Conservation (phyloP, 805 yeast species). For the Komagataella mondaviorum region DNA sequence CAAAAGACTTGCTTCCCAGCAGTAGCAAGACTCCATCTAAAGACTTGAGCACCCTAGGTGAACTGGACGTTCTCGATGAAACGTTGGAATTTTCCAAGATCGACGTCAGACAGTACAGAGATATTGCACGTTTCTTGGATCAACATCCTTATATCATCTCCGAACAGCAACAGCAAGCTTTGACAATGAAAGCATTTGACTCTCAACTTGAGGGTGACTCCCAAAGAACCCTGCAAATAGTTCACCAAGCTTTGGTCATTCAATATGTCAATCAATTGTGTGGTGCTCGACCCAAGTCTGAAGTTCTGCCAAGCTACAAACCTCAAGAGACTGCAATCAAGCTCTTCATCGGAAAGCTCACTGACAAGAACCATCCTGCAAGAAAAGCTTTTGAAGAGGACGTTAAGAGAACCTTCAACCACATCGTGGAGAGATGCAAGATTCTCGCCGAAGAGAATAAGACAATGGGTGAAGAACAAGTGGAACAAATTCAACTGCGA, state of each 20-base stretch:
- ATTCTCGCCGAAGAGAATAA: conserved; percentile 31
- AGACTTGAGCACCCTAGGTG: conserved; percentile 25
- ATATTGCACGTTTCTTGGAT: conserved; percentile 37
- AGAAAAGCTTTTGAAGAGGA: conserved; percentile 58
- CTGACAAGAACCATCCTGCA: conserved; percentile 45
- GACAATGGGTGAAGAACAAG: conserved; percentile 37
- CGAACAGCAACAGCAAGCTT: conserved; percentile 81
- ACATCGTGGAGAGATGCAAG: conserved; percentile 65
- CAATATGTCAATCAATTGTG: conserved; percentile 37
- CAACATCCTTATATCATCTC: conserved; percentile 57
- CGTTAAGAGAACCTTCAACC: conserved; percentile 59
- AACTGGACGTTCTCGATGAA: conserved; percentile 42
- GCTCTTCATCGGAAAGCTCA: conserved; percentile 54
- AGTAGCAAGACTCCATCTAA: conserved; percentile 13
- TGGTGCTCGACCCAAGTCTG: conserved; percentile 5
- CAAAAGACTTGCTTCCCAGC: neutral
- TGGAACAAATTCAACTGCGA: conserved; percentile 75
- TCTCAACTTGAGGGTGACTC: conserved; percentile 52
- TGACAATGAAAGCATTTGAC: conserved; percentile 88
- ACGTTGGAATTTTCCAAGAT: conserved; percentile 56
- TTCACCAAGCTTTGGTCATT: conserved; percentile 67
- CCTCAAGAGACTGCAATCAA: conserved; percentile 31
- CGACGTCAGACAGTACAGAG: conserved; percentile 29
- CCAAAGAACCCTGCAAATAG: conserved; percentile 42
- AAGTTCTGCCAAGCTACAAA: conserved; percentile 6